Conservation (phyloP, 192 early-diverging fungal species). For the Dimargaris cristalligena region DNA sequence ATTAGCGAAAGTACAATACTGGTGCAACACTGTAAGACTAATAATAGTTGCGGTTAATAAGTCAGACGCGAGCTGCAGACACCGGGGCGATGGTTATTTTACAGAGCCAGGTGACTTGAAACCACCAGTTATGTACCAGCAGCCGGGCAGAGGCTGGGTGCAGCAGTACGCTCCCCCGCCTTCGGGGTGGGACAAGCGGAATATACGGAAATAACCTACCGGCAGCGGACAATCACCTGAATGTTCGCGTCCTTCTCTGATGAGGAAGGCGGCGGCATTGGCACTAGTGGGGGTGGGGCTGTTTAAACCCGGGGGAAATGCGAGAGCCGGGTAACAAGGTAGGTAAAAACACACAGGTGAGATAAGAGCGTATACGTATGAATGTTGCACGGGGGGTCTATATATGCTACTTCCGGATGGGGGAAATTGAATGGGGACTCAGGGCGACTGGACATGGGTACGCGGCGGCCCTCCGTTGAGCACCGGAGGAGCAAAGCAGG, state of each 20-base stretch:
- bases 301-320: neutral
- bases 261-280: neutral
- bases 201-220: conserved; percentile 25
- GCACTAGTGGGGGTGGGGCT: too few relatives aligned
- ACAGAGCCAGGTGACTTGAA: neutral
- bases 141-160: neutral
- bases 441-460: neutral
- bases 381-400: neutral
- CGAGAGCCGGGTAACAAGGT: neutral
- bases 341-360: neutral
- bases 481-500: too few relatives aligned
- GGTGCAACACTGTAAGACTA: neutral
- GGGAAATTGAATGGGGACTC: neutral
- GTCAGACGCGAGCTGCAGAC: neutral
- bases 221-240: conserved; percentile 62
- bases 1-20: neutral
- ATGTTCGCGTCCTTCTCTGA: conserved; percentile 55
- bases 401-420: neutral
- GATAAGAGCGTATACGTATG: neutral
- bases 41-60: neutral
- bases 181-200: neutral
- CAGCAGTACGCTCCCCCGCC: neutral
- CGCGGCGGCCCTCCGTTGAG: too few relatives aligned
- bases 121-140: neutral
- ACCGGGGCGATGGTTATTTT: neutral